Evolutionary conservation across 331 rosid species (phyloP).

Genomic region (Telfairia occidentalis): DNA sequence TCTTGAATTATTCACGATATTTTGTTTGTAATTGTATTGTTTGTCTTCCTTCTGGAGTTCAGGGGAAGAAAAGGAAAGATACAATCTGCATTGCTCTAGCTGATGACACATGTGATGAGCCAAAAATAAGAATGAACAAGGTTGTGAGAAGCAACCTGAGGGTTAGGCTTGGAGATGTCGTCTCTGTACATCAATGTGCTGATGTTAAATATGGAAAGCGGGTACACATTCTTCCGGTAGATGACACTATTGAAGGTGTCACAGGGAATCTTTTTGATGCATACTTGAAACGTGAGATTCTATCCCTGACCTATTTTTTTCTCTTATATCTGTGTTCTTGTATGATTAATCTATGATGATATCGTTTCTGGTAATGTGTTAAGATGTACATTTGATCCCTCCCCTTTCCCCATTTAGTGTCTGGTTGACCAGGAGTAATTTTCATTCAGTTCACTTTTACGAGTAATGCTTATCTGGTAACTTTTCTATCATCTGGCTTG

Average conservation of each 20-base stretch:
- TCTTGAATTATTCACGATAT: background rate
- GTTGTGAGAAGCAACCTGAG: conserved; percentile 82
- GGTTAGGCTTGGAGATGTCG: conserved; percentile 95
- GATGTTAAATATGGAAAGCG: conserved; percentile 94
- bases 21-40: background rate
- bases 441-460: background rate
- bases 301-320: background rate
- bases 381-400: background rate
- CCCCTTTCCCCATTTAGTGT: background rate
- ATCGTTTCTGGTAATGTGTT: background rate
- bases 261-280: conserved; percentile 87
- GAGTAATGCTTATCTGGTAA: background rate
- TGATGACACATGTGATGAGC: conserved; percentile 81
- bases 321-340: background rate
- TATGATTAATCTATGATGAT: background rate
- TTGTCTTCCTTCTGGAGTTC: conserved; percentile 13
- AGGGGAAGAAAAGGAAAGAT: conserved; percentile 94
- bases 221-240: conserved; percentile 92
- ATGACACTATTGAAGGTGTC: conserved; percentile 88
- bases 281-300: conserved; percentile 76
- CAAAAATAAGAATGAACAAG: conserved; percentile 90
- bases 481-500: background rate
- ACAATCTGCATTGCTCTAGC: conserved; percentile 93
- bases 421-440: background rate
- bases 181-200: conserved; percentile 84